phyloP scores from a whole-genome alignment of 169 alveolate genomes.

The Pseudocohnilembus persalinus region DNA sequence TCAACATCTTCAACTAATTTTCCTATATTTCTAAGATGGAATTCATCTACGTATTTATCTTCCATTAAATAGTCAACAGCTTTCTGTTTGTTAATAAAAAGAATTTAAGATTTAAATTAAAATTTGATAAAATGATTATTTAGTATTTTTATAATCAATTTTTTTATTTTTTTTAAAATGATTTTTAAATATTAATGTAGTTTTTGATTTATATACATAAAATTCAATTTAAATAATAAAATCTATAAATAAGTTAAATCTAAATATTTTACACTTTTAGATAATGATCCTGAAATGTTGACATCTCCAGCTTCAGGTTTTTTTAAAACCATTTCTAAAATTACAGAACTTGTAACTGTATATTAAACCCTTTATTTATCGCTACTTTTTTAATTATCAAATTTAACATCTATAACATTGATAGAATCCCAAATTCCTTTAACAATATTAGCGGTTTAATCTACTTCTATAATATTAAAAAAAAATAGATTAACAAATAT shows the following conservation, averaged over 20 bases:
- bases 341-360: constrained; percentile 58
- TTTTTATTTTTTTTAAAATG: background rate
- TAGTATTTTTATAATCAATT: too few relatives aligned
- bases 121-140: background rate
- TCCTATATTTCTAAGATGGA: constrained; percentile 40
- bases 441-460: constrained; percentile 48
- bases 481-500: too few relatives aligned
- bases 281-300: constrained; percentile 30
- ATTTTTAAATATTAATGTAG: background rate
- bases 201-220: too few relatives aligned
- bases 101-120: background rate
- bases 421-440: constrained; percentile 82
- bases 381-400: constrained; percentile 47
- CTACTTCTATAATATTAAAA: constrained; percentile 39
- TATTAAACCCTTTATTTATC: too few relatives aligned
- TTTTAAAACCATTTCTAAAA: constrained; percentile 37
- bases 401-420: constrained; percentile 58
- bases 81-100: too few relatives aligned
- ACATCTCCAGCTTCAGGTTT: constrained; percentile 28
- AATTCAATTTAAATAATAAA: background rate
- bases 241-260: too few relatives aligned
- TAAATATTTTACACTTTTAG: constrained; percentile 30
- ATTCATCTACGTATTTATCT: background rate
- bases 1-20: constrained; percentile 50
- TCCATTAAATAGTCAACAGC: too few relatives aligned